These are phyloP conservation scores for Hanseniaspora clermontiae DNA, from an alignment of 805 yeast species.

Conservation along the genomic window DNA sequence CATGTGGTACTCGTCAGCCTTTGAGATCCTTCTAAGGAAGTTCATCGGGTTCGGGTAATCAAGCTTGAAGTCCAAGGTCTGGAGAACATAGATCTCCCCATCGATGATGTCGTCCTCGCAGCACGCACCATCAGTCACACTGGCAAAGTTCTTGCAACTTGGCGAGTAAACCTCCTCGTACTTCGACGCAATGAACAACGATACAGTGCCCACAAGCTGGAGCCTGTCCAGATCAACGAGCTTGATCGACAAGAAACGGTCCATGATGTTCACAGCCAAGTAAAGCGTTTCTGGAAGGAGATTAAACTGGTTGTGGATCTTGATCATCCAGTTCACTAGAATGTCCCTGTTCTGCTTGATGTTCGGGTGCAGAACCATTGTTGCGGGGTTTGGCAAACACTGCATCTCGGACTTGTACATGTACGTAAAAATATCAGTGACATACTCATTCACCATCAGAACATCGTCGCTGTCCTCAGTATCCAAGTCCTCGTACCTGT, in stretches of 20 bases:
- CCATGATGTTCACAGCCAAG: slow-evolving; percentile 76
- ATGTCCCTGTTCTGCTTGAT: slow-evolving; percentile 48
- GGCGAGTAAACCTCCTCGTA: slow-evolving; percentile 90
- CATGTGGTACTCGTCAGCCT: slow-evolving; percentile 87
- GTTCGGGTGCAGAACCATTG: slow-evolving; percentile 32
- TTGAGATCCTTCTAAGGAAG: slow-evolving; percentile 77
- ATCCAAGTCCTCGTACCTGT: slow-evolving; percentile 62
- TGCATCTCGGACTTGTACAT: slow-evolving; percentile 57
- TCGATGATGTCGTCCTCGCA: slow-evolving; percentile 71
- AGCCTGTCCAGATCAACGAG: slow-evolving; percentile 62
- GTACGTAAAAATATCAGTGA: slow-evolving; percentile 71
- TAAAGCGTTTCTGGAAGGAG: slow-evolving; percentile 77
- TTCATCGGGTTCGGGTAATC: slow-evolving; percentile 90
- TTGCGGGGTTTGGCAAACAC: slow-evolving; percentile 47
- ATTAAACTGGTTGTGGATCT: slow-evolving; percentile 73
- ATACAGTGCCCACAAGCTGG: slow-evolving; percentile 77
- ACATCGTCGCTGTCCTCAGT: slow-evolving; percentile 72
- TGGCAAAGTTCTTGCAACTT: slow-evolving; percentile 71
- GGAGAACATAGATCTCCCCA: slow-evolving; percentile 72
- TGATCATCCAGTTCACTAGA: slow-evolving; percentile 87
- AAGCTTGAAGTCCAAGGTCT: slow-evolving; percentile 60
- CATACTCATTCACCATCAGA: slow-evolving; percentile 87
- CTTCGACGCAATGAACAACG: slow-evolving; percentile 79
- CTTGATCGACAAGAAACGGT: slow-evolving; percentile 68
- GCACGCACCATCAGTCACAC: slow-evolving; percentile 74